phyloP scores from a whole-genome alignment of 2,329 filamentous ascomycete genomes.

The Aspergillus sergii region DNA sequence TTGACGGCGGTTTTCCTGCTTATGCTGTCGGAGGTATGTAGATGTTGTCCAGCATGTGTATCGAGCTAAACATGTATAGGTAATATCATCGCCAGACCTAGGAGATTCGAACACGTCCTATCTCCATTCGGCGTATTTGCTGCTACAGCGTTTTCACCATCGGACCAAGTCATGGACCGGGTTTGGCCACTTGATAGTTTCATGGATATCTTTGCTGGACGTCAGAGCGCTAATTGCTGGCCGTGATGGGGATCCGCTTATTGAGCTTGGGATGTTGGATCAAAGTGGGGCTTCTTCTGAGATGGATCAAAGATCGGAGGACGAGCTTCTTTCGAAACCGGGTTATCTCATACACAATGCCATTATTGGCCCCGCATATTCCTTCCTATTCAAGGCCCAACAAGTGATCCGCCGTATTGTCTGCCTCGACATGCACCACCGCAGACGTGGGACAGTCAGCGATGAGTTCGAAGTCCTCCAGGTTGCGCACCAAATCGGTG shows the following conservation, averaged over 20 bases:
- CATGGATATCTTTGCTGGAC: conserved; percentile 39
- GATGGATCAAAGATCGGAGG: conserved; percentile 8
- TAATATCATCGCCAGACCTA: conserved; percentile 31
- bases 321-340: conserved; percentile 27
- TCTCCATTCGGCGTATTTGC: conserved; percentile 33
- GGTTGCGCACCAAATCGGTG: conserved; percentile 38
- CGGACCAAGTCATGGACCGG: conserved; percentile 33
- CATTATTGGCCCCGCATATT: conserved; percentile 34
- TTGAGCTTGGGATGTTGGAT: conserved; percentile 25
- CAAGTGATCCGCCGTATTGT: conserved; percentile 39
- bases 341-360: conserved; percentile 35
- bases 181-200: conserved; percentile 29
- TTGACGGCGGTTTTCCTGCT: conserved; percentile 36
- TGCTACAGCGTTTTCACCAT: conserved; percentile 32
- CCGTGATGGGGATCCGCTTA: conserved; percentile 37
- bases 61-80: conserved; percentile 18
- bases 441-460: conserved; percentile 38
- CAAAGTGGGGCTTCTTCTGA: not conserved
- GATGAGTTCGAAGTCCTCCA: conserved; percentile 44
- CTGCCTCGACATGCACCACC: conserved; percentile 40
- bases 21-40: conserved; percentile 39
- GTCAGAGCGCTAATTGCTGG: conserved; percentile 40
- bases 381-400: conserved; percentile 37
- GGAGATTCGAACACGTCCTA: conserved; percentile 32
- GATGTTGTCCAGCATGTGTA: not conserved